These are phyloP conservation scores for Hyaloperonospora arabidopsidis DNA, from an alignment of 352 stramenopile species.

Conservation along the genomic window DNA sequence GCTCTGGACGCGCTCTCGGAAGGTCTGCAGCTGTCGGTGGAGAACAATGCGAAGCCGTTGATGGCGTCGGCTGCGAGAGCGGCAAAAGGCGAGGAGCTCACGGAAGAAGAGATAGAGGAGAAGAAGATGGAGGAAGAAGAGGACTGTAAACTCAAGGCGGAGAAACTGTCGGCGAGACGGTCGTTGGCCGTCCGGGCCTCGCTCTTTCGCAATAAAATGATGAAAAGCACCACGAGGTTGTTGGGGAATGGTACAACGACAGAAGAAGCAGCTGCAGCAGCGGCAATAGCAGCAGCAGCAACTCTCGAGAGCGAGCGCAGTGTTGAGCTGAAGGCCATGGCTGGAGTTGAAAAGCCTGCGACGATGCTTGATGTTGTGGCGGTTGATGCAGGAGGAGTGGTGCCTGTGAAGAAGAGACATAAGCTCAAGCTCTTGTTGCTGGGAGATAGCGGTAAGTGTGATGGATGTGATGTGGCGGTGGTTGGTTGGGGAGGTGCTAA, in stretches of 20 bases:
- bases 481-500: neutral
- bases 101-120: constrained; percentile 75
- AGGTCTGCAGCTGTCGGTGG: constrained; percentile 64
- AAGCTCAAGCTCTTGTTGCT: constrained; percentile 89
- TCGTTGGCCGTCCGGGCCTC: constrained; percentile 57
- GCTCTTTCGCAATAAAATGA: constrained; percentile 75
- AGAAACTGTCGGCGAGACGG: constrained; percentile 60
- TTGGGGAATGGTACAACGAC: constrained; percentile 21
- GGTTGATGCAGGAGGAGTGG: constrained; percentile 9
- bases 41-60: constrained; percentile 36
- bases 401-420: constrained; percentile 60
- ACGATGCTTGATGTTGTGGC: constrained; percentile 5
- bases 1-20: constrained; percentile 74
- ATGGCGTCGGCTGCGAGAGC: neutral
- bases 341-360: neutral
- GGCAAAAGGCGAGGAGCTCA: constrained; percentile 31
- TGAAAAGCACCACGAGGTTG: constrained; percentile 39
- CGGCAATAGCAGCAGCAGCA: too few species aligned
- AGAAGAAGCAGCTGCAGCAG: constrained; percentile 10
- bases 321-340: neutral
- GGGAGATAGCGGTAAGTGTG: constrained; percentile 76
- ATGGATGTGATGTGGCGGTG: neutral
- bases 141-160: constrained; percentile 69
- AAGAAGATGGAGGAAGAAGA: constrained; percentile 86
- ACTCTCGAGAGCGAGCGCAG: too few species aligned